phyloP scores from a whole-genome alignment of 192 early-diverging fungal species.

The Thoreauomyces humboldtii region DNA sequence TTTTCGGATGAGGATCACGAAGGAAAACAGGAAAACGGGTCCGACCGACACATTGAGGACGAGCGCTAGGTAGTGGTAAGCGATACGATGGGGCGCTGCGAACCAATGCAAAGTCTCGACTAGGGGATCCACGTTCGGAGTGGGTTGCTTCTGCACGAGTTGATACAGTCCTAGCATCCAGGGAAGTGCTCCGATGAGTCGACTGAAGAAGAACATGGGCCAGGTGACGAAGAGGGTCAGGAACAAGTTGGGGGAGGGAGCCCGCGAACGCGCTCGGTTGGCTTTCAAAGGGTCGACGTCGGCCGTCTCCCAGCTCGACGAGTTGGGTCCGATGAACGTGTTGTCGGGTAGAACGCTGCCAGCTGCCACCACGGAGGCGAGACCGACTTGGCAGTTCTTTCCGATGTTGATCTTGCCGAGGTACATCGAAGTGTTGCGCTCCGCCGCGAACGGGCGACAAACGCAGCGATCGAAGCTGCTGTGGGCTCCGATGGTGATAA shows the following conservation, averaged over 20 bases:
- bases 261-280: not conserved
- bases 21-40: slow-evolving; percentile 32
- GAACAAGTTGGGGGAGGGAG: slow-evolving; percentile 19
- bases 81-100: slow-evolving; percentile 37
- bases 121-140: slow-evolving; percentile 16
- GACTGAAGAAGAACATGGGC: slow-evolving; percentile 28
- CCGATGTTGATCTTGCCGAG: slow-evolving; percentile 39
- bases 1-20: slow-evolving; percentile 29
- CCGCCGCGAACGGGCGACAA: slow-evolving; percentile 35
- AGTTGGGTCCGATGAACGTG: slow-evolving; percentile 37
- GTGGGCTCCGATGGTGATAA: slow-evolving; percentile 42
- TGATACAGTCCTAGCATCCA: slow-evolving; percentile 37
- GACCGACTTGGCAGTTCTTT: slow-evolving; percentile 27
- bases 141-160: slow-evolving; percentile 31
- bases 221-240: slow-evolving; percentile 23
- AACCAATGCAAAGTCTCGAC: slow-evolving; percentile 36
- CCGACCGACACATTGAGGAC: slow-evolving; percentile 19
- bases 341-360: slow-evolving; percentile 34
- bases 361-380: slow-evolving; percentile 33
- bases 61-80: slow-evolving; percentile 32
- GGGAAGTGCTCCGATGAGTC: slow-evolving; percentile 33
- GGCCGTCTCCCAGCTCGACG: slow-evolving; percentile 34
- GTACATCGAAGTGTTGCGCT: slow-evolving; percentile 37
- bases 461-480: slow-evolving; percentile 29
- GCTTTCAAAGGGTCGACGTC: slow-evolving; percentile 10